Evolutionary conservation across 768 basidiomycete species (phyloP).

Genomic region (Naganishia onofrii): DNA sequence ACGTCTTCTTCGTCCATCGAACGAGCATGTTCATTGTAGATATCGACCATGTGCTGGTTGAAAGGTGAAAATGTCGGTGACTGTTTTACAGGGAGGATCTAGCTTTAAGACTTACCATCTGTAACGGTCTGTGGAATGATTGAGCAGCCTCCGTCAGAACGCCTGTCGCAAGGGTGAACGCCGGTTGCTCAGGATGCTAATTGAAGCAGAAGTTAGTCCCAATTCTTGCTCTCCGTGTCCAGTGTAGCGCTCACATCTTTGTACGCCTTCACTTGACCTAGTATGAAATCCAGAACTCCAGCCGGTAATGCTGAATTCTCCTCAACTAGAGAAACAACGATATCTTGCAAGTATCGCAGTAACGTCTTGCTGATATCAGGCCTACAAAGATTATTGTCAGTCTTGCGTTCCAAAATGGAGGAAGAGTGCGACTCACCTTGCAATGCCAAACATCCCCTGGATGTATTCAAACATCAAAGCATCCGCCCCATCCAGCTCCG

Average conservation of each 20-base stretch:
- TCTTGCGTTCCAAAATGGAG: neutral
- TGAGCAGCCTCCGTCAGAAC: conserved; percentile 24
- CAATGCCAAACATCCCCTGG: conserved; percentile 73
- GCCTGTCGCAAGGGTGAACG: conserved; percentile 25
- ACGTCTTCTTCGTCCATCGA: conserved; percentile 42
- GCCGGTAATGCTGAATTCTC: conserved; percentile 74
- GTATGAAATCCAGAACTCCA: conserved; percentile 75
- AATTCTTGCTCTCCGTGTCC: neutral
- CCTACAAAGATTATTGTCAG: conserved; percentile 20
- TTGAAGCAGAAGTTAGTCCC: neutral
- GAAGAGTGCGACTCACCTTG: conserved; percentile 55
- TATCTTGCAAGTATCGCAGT: conserved; percentile 67
- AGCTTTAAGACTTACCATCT: conserved; percentile 9
- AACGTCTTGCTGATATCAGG: conserved; percentile 46
- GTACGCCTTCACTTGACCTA: conserved; percentile 67
- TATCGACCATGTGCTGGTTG: conserved; percentile 76
- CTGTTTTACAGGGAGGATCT: neutral
- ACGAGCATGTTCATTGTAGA: conserved; percentile 57
- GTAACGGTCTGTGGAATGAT: conserved; percentile 53
- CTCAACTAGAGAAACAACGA: conserved; percentile 82
- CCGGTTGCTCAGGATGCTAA: conserved; percentile 27
- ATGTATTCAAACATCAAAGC: conserved; percentile 76
- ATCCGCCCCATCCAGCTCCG: conserved; percentile 82
- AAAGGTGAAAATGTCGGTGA: neutral
- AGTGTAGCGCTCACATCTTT: conserved; percentile 32